phyloP scores from a whole-genome alignment of 1,139 yeast species.

The Geotrichum restrictum region DNA sequence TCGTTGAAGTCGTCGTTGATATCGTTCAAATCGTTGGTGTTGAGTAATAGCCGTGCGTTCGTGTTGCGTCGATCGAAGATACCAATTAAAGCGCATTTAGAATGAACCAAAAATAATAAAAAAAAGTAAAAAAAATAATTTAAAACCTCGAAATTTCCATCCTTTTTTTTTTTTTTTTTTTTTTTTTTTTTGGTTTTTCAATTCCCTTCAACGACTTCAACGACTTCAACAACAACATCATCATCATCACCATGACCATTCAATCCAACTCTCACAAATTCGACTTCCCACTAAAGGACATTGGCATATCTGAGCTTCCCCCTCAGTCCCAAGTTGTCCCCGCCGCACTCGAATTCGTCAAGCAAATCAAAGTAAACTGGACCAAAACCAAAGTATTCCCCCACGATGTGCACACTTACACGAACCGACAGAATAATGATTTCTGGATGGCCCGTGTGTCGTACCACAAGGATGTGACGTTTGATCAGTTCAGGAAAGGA shows the following conservation, averaged over 20 bases:
- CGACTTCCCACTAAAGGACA: slow-evolving; percentile 28
- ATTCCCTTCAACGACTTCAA: no score
- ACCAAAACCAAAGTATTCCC: slow-evolving; percentile 27
- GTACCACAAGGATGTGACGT: slow-evolving; percentile 38
- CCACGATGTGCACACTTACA: slow-evolving; percentile 40
- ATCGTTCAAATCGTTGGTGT: no score
- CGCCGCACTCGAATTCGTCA: slow-evolving; percentile 28
- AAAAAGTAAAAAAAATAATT: neutral
- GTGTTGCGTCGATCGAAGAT: no score
- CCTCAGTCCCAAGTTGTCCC: slow-evolving; percentile 25
- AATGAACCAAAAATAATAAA: neutral
- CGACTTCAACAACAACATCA: no score
- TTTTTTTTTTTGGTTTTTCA: no score
- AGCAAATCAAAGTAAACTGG: slow-evolving; percentile 26
- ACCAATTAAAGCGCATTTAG: neutral
- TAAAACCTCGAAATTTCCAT: neutral
- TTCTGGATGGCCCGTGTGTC: slow-evolving; percentile 50
- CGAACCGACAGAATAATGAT: slow-evolving; percentile 38
- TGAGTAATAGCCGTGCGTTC: no score
- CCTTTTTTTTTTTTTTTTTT: no score
- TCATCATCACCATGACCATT: slow-evolving; percentile 1
- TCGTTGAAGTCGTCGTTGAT: no score
- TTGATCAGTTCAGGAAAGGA: slow-evolving; percentile 32
- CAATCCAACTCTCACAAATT: slow-evolving; percentile 17
- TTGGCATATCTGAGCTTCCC: slow-evolving; percentile 31